Evolutionary conservation across 2,329 filamentous ascomycete species (phyloP).

Genomic region (Cercospora sp.): DNA sequence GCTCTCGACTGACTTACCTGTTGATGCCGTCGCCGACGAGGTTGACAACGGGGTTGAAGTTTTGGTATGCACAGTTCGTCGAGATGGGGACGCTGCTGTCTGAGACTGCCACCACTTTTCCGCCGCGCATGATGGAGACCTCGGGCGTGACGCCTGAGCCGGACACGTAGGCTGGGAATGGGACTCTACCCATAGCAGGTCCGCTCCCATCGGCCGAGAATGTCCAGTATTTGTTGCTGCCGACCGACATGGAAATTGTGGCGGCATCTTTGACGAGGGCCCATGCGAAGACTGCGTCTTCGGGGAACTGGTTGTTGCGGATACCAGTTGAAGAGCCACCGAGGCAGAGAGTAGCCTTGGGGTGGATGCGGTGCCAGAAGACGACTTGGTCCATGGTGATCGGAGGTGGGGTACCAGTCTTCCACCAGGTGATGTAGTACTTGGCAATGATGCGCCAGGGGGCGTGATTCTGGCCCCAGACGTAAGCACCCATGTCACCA

Average conservation of each 20-base stretch:
- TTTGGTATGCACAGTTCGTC: conserved; percentile 35
- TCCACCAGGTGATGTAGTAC: conserved; percentile 43
- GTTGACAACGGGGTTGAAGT: conserved; percentile 42
- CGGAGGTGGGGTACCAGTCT: conserved; percentile 36
- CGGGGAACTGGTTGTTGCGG: conserved; percentile 37
- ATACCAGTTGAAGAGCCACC: conserved; percentile 36
- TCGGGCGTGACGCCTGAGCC: conserved; percentile 34
- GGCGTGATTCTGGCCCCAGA: conserved; percentile 41
- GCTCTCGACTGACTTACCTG: conserved; percentile 12
- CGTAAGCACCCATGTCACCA: conserved; percentile 39
- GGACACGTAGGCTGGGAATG: conserved; percentile 37
- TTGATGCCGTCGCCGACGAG: conserved; percentile 36
- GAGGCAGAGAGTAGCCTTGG: conserved; percentile 38
- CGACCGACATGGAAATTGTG: conserved; percentile 38
- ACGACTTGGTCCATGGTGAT: conserved; percentile 41
- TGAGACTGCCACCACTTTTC: conserved; percentile 29
- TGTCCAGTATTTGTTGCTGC: conserved; percentile 39
- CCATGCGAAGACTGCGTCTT: conserved; percentile 43
- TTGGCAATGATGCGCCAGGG: conserved; percentile 43
- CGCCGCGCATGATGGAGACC: conserved; percentile 37
- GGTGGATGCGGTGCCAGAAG: conserved; percentile 44
- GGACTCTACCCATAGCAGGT: conserved; percentile 37
- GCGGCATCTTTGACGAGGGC: conserved; percentile 37
- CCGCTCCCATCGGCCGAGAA: conserved; percentile 36
- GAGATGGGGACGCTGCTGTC: conserved; percentile 35